Base-by-base conservation (phyloP, 2,329 filamentous ascomycete genomes). In the Fusarium duplospermum region DNA sequence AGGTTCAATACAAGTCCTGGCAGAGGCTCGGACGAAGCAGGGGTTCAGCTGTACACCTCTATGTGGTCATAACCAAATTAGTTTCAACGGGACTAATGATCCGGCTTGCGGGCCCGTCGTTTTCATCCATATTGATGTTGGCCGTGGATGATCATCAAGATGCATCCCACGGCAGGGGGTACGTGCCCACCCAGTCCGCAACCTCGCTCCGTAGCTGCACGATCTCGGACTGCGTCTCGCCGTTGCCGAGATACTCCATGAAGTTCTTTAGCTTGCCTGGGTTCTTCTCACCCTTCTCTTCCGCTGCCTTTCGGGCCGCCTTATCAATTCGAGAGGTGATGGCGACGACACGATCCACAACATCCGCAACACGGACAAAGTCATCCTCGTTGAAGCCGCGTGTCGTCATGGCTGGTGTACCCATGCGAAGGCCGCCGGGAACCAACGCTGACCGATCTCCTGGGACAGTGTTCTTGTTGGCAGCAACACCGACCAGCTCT, bases 401-500 rank as follows among this genome's bases (percentile, higher is more conserved):
- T 20, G 94, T 98, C 24, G 96, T 98, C 96, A 99, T 99, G 77
- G 96, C 96, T 0, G 96, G 96, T 0, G 96, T 96, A 65, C 96
- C 96, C 85, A 99, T 95, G 76, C 96, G 93, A 74, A 99, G 89
- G 73, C 96, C 96, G 76, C 96, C 96, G 16, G 96, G 96, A 74
- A 96, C 94, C 80, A 99, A 90, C 1, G 96, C 96, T 1, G 95
- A 98, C 81, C 93, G 94, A 85, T 99, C 96, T 50, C 96, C 96
- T 1, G 96, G 96, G 0, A 98, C 96, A 9, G 96, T 98, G 87
- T 99, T 99, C 89, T 99, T 99, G 89, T 99, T 99, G 82, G 94
- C 93, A n/a, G 96, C 96, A 62, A 98, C 96, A 78, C 96, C 96
- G 75, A 97, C 94, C 56, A 97, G 90, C 83, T 98, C 95, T 27